phyloP scores from a whole-genome alignment of 2,329 filamentous ascomycete genomes.

The Lecanicillium sp. region DNA sequence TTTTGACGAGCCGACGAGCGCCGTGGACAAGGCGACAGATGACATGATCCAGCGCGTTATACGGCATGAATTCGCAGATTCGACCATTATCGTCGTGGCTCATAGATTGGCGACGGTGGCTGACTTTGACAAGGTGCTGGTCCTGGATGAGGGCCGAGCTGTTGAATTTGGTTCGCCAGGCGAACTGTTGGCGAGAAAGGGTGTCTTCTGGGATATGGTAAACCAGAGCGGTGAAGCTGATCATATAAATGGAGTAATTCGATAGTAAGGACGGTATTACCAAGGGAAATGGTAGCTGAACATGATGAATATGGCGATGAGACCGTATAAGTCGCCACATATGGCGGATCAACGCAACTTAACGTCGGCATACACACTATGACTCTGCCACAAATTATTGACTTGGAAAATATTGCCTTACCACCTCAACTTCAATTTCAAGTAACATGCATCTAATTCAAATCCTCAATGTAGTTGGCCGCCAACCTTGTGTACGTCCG shows the following conservation, averaged over 20 bases:
- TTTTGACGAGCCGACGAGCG: conserved; percentile 16
- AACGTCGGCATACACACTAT: no score
- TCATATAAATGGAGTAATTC: neutral
- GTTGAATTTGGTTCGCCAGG: conserved; percentile 6
- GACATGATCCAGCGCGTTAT: conserved; percentile 10
- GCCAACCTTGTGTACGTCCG: neutral
- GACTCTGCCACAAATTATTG: neutral
- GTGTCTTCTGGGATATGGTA: conserved; percentile 12
- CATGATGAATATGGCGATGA: no score
- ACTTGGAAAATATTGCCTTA: neutral
- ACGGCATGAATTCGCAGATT: conserved; percentile 5
- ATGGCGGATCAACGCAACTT: no score
- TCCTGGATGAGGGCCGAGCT: conserved; percentile 7
- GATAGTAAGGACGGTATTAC: no score
- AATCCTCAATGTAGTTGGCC: neutral
- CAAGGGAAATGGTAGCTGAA: no score
- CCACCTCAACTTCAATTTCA: no score
- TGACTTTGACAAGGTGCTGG: conserved; percentile 14
- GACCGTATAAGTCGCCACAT: no score
- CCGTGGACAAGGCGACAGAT: conserved; percentile 12
- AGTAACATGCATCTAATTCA: no score
- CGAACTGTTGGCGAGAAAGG: conserved; percentile 2
- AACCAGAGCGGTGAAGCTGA: conserved; percentile 3
- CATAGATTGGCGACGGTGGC: conserved; percentile 12
- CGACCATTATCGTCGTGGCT: conserved; percentile 14